Evolutionary conservation across 2,329 filamentous ascomycete species (phyloP), one percentile per base, ranked within the genome.

Genomic region (Trichothecium sympodiale): DNA sequence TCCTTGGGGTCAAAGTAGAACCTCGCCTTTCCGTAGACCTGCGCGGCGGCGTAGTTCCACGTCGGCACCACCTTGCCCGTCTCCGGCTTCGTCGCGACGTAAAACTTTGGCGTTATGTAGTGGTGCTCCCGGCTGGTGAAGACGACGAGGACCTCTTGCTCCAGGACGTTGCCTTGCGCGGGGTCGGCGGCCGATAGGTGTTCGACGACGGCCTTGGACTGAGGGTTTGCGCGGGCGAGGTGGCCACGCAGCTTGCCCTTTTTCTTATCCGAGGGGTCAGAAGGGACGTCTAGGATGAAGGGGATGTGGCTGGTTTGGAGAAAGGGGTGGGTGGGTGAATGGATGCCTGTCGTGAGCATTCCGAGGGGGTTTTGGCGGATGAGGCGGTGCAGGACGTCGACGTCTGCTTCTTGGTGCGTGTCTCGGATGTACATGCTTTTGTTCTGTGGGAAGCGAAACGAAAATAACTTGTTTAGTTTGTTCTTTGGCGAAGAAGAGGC

Each of bases 61-160:
- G 78, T 83, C 1, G 77, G 77, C 5, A 80, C 78, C 0, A 81
- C 77, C 44, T 83, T 83, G 9, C 67, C 77, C 0, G 69, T 76
- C 0, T 47, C 50, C 0, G 76, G 77, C 49, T 82, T 83, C 1
- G 78, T 81, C 43, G 75, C 65, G 9, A 57, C 62, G 57, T 82
- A 83, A 54, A 81, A 82, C 40, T 79, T 77, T 1, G 78, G 75
- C 0, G 78, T 80, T 5, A 83, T 68, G 44, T 83, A 83, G 54
- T 78, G 73, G 27, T 81, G 68, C 1, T 61, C 51, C 0, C 67
- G 59, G 0, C 62, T 63, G 31, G 64, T 80, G 61, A 83, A 83
- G 13, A 81, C 57, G 3, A 83, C 59, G 20, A 77, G 51, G 2
- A 82, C 74, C 38, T 81, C 76, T 25, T 74, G 51, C 36, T 63